These are phyloP conservation scores for Fusarium sublunatum DNA, from an alignment of 2,329 filamentous ascomycete genomes.

Conservation along the genomic window DNA sequence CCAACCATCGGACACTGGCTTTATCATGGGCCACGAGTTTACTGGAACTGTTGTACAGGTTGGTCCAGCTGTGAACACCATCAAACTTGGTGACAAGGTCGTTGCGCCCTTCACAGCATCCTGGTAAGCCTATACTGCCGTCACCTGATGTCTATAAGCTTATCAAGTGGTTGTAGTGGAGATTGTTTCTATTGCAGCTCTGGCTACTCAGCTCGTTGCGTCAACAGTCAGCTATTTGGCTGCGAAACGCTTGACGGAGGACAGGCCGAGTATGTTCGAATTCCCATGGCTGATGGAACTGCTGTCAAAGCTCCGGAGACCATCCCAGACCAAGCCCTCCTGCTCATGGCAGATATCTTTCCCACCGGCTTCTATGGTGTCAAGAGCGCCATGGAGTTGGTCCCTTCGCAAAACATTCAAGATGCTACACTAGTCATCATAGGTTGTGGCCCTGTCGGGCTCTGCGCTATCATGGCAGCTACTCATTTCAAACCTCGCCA, in stretches of 20 bases:
- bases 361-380: constrained; percentile 88
- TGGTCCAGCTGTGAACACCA: constrained; percentile 73
- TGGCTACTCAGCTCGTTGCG: constrained; percentile 81
- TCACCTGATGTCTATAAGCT: neutral
- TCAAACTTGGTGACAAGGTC: constrained; percentile 80
- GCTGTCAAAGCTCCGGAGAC: constrained; percentile 74
- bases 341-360: constrained; percentile 94
- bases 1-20: constrained; percentile 73
- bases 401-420: constrained; percentile 53
- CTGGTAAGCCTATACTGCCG: constrained; percentile 63
- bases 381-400: constrained; percentile 77
- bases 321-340: constrained; percentile 79
- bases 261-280: constrained; percentile 84
- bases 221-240: constrained; percentile 77
- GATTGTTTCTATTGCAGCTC: constrained; percentile 87
- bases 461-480: constrained; percentile 84
- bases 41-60: constrained; percentile 78
- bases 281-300: constrained; percentile 84
- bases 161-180: constrained; percentile 43
- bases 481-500: constrained; percentile 80
- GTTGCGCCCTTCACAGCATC: constrained; percentile 87
- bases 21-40: constrained; percentile 86
- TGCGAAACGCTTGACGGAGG: constrained; percentile 76
- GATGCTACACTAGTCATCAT: constrained; percentile 79
- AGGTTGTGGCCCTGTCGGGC: constrained; percentile 86